phyloP scores from a whole-genome alignment of 1,284 basidiomycete species.

The Austroboletus novae-zelandiae region DNA sequence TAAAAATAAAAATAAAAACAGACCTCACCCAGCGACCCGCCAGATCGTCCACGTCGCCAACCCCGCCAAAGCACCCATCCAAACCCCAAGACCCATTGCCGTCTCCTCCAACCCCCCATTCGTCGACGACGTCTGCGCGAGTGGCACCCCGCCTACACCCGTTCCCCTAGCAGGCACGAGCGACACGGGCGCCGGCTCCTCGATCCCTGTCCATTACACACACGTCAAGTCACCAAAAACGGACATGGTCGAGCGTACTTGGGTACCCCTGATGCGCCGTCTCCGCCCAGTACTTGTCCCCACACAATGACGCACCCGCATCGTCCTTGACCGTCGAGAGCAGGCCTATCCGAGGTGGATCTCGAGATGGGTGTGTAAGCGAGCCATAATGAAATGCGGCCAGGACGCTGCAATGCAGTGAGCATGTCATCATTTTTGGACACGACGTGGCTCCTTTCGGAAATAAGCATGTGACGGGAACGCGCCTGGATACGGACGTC shows the following conservation, averaged over 20 bases:
- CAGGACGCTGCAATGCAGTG: conserved; percentile 38
- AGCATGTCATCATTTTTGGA: not conserved
- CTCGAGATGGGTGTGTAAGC: conserved; percentile 56
- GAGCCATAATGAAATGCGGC: conserved; percentile 66
- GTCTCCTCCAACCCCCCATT: conserved; percentile 16
- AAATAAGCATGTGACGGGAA: not conserved
- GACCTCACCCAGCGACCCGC: conserved; percentile 5
- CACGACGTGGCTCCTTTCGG: conserved; percentile 8
- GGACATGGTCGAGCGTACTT: conserved; percentile 7
- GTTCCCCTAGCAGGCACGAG: conserved; percentile 21
- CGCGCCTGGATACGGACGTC: not conserved
- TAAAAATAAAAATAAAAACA: not conserved
- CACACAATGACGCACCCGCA: conserved; percentile 33
- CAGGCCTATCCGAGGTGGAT: conserved; percentile 68
- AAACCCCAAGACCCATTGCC: conserved; percentile 13
- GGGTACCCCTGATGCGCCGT: conserved; percentile 21
- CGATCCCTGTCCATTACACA: conserved; percentile 15
- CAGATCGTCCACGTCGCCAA: conserved; percentile 19
- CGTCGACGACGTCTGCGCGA: conserved; percentile 14
- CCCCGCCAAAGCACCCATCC: conserved; percentile 11
- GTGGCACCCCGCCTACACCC: conserved; percentile 28
- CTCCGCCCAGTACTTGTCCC: conserved; percentile 25
- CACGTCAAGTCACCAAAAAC: not conserved
- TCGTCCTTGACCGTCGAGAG: conserved; percentile 61
- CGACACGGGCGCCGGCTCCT: conserved; percentile 24